Base-by-base conservation (phyloP, 176 grass and related monocot genomes). In the Melocanna baccifera region DNA sequence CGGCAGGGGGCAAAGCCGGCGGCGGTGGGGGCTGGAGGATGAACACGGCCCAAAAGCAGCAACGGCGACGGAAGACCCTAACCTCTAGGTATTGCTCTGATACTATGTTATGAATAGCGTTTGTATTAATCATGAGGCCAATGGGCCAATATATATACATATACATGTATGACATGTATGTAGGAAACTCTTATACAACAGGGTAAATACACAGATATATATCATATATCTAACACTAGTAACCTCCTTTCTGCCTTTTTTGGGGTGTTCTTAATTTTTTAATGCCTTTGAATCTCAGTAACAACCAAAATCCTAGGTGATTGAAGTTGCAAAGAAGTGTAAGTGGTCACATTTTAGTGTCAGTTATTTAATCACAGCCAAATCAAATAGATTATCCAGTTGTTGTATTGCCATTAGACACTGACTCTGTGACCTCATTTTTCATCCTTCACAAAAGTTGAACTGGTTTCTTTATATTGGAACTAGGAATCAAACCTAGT, bases 271-370 rank as follows among this genome's bases (percentile, higher is more conserved):
- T 10, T 15, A 19, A 22, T 1, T 50, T 43, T 39, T 61, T 41
- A 50, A 29, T 63, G 61, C 20, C 4, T 73, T 87, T 66, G 41
- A 65, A 26, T 77, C 42, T 30, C 48, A 41, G 30, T 74, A 75
- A 64, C 47, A 48, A 59, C 62, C 9, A 81, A 57, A 69, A 81
- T 43, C 52, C 22, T 71, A 63, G 76, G 32, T 71, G 45, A 53
- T 37, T 63, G 20, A 26, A 75, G 15, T 20, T 75, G 52, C 26
- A 75, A 28, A 26, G 5, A 68, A 81, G 13, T 61, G 25, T 34
- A 80, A 77, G 6, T 58, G 73, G 25, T 58, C 36, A 58, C 26
- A 51, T 22, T 37, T 19, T 68, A 22, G 50, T 55, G 13, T 47
- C 42, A 79, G n/a, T 45, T 36, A 26, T 61, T 39, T 75, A 7